Percentiles rank a stretch among this genome's conserved stretches.
These are phyloP conservation scores for Peronosclerospora sorghi DNA, from an alignment of 352 stramenopile species.

Conservation along the genomic window DNA sequence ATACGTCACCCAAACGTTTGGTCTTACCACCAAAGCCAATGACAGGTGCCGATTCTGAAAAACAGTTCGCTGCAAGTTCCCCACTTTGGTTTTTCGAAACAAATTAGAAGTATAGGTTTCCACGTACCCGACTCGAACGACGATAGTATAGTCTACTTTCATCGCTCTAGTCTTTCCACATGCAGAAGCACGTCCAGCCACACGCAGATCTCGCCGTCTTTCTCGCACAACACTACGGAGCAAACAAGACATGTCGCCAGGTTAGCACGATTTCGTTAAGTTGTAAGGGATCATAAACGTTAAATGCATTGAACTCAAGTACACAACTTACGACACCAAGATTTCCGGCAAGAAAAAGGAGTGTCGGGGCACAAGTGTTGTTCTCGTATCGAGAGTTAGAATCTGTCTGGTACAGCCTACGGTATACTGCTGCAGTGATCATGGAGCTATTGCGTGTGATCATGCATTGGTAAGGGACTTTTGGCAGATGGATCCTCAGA, in stretches of 20 bases:
- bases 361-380: constrained; percentile 36
- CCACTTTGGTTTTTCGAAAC: no score
- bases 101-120: no score
- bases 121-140: constrained; percentile 31
- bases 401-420: constrained; percentile 39
- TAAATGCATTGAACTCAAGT: no score
- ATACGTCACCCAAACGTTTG: constrained; percentile 19
- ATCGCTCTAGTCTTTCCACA: constrained; percentile 45
- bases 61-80: constrained; percentile 44
- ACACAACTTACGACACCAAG: constrained; percentile 61
- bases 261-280: no score
- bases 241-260: constrained; percentile 1
- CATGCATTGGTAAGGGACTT: constrained; percentile 23
- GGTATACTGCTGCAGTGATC: constrained; percentile 48
- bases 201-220: constrained; percentile 57
- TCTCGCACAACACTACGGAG: constrained; percentile 59
- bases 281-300: no score
- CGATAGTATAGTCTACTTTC: constrained; percentile 33
- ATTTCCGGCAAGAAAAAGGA: constrained; percentile 62
- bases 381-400: constrained; percentile 39
- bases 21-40: constrained; percentile 10
- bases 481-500: constrained; percentile 18
- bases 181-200: constrained; percentile 63
- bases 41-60: constrained; percentile 39
- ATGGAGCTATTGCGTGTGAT: constrained; percentile 35